Base-by-base conservation (phyloP, 2,329 filamentous ascomycete genomes). In the Lecanicillium sp. region DNA sequence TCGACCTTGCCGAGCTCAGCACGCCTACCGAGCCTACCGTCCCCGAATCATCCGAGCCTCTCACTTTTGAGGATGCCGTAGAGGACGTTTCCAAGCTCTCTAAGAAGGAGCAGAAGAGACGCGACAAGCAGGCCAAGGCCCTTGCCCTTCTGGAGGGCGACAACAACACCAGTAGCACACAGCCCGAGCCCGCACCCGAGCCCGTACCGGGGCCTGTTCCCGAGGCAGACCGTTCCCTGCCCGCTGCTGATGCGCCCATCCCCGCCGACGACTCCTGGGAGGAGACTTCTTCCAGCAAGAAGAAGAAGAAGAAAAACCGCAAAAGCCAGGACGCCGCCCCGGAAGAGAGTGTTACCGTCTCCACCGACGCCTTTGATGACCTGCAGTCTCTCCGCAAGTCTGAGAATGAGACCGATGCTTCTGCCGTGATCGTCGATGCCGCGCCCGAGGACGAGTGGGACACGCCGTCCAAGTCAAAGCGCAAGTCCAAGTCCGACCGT, bases 41-140 rank as follows among this genome's bases (percentile, higher is more conserved):
- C 19, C 51, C 49, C 3, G 46, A 39, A 3, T n/a, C 19, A 2
- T 15, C 48, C 3, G 48, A 46, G n/a, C 38, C 46, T 9, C 38
- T 52, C 1, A 50, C 55, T 8, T 50, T 56, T 5, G 59, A 62
- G 27, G 56, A 60, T 44, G 53, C 40, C 8, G 54, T 57, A 3
- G 60, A 64, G 5, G 55, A 52, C 14, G 37, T 50, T 4, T 44
- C 51, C 1, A 63, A 60, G 39, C 54, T 56, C 17, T 64, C 57
- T 43, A 68, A 63, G 51, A 64, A 63, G 42, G 62, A 69, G 42
- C 60, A 62, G 49, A 61, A 60, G 33, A 74, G 69, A 58, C 72
- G 68, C 46, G 74, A 72, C 50, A 71, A 59, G 61, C 53, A 58
- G n/a, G 54, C 53, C 4, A 57, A 58, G 39, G 56, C 60, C 14